phyloP scores from a whole-genome alignment of 2,329 filamentous ascomycete genomes.

The Helminthosporium solani region DNA sequence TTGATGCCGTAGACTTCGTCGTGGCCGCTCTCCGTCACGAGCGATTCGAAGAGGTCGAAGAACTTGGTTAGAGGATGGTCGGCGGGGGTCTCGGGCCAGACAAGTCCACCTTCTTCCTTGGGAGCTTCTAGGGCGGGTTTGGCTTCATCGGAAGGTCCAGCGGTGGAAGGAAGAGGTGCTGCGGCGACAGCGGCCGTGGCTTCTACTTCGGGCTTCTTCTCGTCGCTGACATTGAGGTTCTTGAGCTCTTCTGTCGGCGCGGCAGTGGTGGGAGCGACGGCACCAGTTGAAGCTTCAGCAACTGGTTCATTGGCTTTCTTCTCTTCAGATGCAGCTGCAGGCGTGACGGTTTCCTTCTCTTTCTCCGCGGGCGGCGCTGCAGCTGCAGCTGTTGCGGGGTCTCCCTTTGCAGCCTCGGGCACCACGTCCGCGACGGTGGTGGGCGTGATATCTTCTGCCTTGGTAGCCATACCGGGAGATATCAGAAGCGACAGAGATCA shows the following conservation, averaged over 20 bases:
- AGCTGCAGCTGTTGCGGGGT: constrained; percentile 8
- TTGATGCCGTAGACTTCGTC: constrained; percentile 85
- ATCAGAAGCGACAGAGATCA: not conserved
- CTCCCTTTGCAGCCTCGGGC: constrained; percentile 16
- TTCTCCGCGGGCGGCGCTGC: constrained; percentile 9
- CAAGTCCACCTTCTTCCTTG: constrained; percentile 12
- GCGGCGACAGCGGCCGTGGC: constrained; percentile 12
- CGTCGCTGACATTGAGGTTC: constrained; percentile 9
- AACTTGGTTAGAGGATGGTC: constrained; percentile 56
- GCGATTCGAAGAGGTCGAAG: constrained; percentile 57
- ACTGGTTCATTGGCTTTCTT: constrained; percentile 9
- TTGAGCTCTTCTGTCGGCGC: constrained; percentile 21
- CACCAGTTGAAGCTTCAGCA: no score
- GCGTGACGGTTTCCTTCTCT: constrained; percentile 2
- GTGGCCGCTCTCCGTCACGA: constrained; percentile 61
- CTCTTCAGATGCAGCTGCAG: not conserved
- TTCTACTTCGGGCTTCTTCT: constrained; percentile 10
- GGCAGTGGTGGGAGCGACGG: constrained; percentile 16
- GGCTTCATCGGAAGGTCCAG: constrained; percentile 2
- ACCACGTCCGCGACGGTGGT: constrained; percentile 15
- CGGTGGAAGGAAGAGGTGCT: constrained; percentile 1
- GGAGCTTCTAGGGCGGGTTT: constrained; percentile 8
- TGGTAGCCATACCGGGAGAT: constrained; percentile 18
- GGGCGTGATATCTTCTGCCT: constrained; percentile 16
- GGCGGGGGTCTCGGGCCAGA: constrained; percentile 40